Conservation (phyloP, 176 grass and related monocot species). For the Rhynchospora pubera region DNA sequence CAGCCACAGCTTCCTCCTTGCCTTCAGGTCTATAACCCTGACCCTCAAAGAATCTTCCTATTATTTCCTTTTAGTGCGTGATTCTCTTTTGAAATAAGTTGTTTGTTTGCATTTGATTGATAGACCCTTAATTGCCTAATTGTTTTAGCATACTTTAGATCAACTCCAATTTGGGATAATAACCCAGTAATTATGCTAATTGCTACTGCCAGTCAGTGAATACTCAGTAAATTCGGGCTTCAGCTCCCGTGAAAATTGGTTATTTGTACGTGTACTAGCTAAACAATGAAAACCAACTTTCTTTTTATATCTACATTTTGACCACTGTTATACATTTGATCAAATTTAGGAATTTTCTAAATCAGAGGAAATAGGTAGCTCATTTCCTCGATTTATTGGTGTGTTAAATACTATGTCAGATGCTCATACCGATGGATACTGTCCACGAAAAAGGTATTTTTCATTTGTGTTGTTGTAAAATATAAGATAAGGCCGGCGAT, state of each 20-base stretch:
- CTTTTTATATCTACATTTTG: not conserved
- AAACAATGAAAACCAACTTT: not conserved
- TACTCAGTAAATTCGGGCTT: not conserved
- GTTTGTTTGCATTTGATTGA: not conserved
- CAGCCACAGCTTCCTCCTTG: conserved; percentile 1
- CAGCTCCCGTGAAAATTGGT: not conserved
- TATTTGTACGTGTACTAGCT: not conserved
- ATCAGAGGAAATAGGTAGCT: not conserved
- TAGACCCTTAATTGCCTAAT: not conserved
- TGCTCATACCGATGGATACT: not conserved
- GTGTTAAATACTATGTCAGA: not conserved
- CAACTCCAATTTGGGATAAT: not conserved
- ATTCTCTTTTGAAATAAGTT: not conserved
- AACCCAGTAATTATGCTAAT: not conserved
- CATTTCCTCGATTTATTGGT: not conserved
- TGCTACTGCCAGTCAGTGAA: not conserved
- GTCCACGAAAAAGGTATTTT: not conserved
- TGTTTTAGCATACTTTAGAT: not conserved
- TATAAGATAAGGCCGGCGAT: not conserved
- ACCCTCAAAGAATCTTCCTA: not conserved
- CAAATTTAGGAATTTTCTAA: conserved; percentile 1
- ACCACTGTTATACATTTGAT: not conserved
- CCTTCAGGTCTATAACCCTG: not conserved
- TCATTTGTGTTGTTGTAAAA: not conserved
- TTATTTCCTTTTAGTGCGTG: not conserved